These are phyloP conservation scores for Toxoplasma gondii DNA, from an alignment of 169 alveolate species.

Conservation along the genomic window DNA sequence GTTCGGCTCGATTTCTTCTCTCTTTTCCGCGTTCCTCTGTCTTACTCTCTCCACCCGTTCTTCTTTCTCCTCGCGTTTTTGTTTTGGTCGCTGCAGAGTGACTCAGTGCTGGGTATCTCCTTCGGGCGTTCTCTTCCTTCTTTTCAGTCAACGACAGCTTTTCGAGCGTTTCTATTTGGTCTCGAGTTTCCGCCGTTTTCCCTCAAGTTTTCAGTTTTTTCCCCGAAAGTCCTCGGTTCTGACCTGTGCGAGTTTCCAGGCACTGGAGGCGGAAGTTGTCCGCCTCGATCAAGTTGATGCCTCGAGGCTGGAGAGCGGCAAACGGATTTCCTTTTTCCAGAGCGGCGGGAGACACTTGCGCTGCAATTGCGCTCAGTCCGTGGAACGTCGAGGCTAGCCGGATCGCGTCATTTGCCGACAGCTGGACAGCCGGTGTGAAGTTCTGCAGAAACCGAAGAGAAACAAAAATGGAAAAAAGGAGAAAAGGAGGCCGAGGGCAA, in stretches of 20 bases:
- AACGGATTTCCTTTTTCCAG: not conserved
- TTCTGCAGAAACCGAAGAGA: constrained; percentile 74
- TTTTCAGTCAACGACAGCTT: too few relatives aligned
- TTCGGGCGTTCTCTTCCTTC: too few relatives aligned
- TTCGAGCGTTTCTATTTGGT: too few relatives aligned
- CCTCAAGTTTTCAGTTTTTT: too few relatives aligned
- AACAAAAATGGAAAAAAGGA: not conserved
- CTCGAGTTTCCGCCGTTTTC: too few relatives aligned
- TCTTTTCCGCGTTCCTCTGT: too few relatives aligned
- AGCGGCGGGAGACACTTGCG: constrained; percentile 83
- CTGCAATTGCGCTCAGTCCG: constrained; percentile 92
- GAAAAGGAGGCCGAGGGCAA: not conserved
- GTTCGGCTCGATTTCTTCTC: too few relatives aligned
- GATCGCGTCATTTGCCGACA: constrained; percentile 91
- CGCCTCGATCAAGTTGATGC: constrained; percentile 89
- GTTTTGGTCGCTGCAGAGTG: too few relatives aligned
- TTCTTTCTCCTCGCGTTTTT: too few relatives aligned
- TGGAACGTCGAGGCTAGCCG: constrained; percentile 94
- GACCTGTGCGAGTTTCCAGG: constrained; percentile 92
- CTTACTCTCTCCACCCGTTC: too few relatives aligned
- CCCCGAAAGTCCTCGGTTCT: too few relatives aligned
- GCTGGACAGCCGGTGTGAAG: constrained; percentile 82
- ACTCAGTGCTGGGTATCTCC: too few relatives aligned
- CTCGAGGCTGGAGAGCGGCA: constrained; percentile 73
- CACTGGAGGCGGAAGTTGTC: constrained; percentile 89